Evolutionary conservation across 2,329 filamentous ascomycete genomes (phyloP), one percentile per base, ranked within the genome.

Genomic region (Exophiala calicioides): DNA sequence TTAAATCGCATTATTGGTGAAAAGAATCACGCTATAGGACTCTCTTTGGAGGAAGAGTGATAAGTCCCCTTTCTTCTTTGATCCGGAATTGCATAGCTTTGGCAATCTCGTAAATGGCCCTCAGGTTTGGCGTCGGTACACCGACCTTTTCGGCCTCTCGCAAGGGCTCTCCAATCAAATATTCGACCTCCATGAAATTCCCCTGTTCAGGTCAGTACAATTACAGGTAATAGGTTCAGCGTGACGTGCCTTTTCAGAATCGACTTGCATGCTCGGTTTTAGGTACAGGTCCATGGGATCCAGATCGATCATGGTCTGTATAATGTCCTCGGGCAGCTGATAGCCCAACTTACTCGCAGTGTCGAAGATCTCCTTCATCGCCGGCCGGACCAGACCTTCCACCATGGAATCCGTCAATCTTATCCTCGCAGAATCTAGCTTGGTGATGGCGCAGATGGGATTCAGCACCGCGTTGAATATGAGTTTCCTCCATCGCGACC

Each of bases 101-200:
- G 31, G 59, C 36, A 7, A 62, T 35, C 5, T 44, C 46, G 42
- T 63, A 65, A 12, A 64, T 29, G 7, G 51, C 52, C 5, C 40
- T 53, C n/a, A 62, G 40, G 3, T 46, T 58, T 1, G 59, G 61
- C 38, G 56, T 57, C 1, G 53, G 24, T 4, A 82, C 75, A 1
- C 76, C 76, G 1, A 66, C 59, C 21, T 58, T 59, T 51, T 70
- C 68, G 0, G 71, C 78, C 54, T 76, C 77, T 2, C 72, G 63
- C 32, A 81, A 48, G n/a, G 77, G 76, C 64, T 80, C 78, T 1
- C 77, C 77, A 3, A 80, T 61, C 24, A 81, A 69, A 49, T 74
- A 78, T 57, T 80, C 77, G 36, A 72, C 70, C 59, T 82, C 79
- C 48, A 77, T 74, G 42, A 70, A 76, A 53, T 78, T 79, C 7